These are phyloP conservation scores for Ocimum tenuiflorum DNA, from an alignment of 257 asterid species.

Conservation along the genomic window DNA sequence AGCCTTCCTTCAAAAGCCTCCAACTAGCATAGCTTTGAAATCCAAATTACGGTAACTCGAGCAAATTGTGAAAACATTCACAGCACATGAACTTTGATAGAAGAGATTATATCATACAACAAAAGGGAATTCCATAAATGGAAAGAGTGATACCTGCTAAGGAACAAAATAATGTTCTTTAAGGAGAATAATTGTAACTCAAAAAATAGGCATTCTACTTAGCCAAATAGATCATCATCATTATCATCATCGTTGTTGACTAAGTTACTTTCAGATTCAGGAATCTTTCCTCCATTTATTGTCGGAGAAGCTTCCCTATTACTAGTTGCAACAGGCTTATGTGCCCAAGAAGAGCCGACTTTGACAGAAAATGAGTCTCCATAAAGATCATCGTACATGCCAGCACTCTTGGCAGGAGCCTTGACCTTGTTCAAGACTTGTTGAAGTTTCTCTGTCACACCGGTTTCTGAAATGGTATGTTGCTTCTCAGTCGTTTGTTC, in stretches of 20 bases:
- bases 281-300: slow-evolving; percentile 29
- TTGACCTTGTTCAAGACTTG: slow-evolving; percentile 80
- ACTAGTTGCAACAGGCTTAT: slow-evolving; percentile 34
- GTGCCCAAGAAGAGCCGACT: slow-evolving; percentile 89
- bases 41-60: slow-evolving; percentile 5
- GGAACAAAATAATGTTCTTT: slow-evolving; percentile 25
- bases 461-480: slow-evolving; percentile 41
- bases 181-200: slow-evolving; percentile 16
- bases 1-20: slow-evolving; percentile 18
- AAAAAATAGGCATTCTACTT: slow-evolving; percentile 23
- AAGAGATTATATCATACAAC: slow-evolving; percentile 32
- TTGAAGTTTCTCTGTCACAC: slow-evolving; percentile 78
- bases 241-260: slow-evolving; percentile 44
- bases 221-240: slow-evolving; percentile 91
- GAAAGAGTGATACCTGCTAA: slow-evolving; percentile 29
- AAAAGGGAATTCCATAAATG: slow-evolving; percentile 25
- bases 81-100: slow-evolving; percentile 12
- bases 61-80: slow-evolving; percentile 2
- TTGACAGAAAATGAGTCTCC: slow-evolving; percentile 75
- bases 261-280: slow-evolving; percentile 27
- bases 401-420: slow-evolving; percentile 58
- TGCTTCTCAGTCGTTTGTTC: slow-evolving; percentile 47
- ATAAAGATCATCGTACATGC: slow-evolving; percentile 84
- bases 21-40: slow-evolving; percentile 21
- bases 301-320: slow-evolving; percentile 33